Percentiles rank a stretch among this genome's conserved stretches.
phyloP scores from a whole-genome alignment of 192 early-diverging fungal species.

The Gryganskiella cystojenkinii region DNA sequence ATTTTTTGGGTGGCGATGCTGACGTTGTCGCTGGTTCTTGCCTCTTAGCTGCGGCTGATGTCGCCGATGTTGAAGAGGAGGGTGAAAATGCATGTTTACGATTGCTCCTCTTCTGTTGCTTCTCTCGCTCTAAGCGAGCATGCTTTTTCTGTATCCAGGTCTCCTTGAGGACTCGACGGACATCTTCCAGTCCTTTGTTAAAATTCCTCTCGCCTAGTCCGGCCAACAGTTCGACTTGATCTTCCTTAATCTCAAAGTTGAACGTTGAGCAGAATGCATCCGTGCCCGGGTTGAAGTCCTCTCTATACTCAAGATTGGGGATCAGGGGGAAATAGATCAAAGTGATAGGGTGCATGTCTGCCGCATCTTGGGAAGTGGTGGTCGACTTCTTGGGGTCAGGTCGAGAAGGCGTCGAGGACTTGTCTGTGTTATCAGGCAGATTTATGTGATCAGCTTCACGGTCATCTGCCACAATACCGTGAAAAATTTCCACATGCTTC shows the following conservation, averaged over 20 bases:
- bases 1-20: too few species aligned
- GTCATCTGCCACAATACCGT: conserved; percentile 50
- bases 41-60: too few species aligned
- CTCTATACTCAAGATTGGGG: conserved; percentile 63
- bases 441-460: conserved; percentile 51
- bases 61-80: too few species aligned
- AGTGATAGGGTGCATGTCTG: conserved; percentile 48
- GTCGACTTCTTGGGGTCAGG: not conserved
- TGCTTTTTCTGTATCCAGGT: conserved; percentile 48
- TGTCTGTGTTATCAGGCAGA: conserved; percentile 31
- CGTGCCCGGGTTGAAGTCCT: conserved; percentile 71
- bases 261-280: conserved; percentile 73
- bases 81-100: too few species aligned
- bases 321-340: conserved; percentile 77
- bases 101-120: conserved; percentile 30
- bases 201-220: conserved; percentile 64
- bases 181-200: conserved; percentile 40
- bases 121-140: conserved; percentile 29
- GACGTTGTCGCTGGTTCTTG: not conserved
- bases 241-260: conserved; percentile 74
- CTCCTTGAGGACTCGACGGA: conserved; percentile 47
- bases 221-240: conserved; percentile 71
- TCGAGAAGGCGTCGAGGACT: not conserved
- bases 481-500: conserved; percentile 55
- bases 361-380: not conserved